Conservation (phyloP, 768 basidiomycete species). For the Tylopilus subfusipes region DNA sequence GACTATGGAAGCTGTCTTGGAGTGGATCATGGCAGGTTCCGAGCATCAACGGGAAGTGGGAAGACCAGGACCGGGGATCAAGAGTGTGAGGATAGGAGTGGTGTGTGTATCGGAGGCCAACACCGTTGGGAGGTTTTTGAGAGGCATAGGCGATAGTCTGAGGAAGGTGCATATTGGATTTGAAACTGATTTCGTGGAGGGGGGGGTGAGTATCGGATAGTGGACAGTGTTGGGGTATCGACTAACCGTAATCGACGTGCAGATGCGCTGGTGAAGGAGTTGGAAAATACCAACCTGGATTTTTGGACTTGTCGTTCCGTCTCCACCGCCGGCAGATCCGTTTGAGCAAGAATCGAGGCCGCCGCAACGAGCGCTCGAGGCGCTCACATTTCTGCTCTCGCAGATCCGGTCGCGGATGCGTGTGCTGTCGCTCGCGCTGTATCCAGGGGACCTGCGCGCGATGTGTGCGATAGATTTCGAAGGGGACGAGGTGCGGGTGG, state of each 20-base stretch:
- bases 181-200: slow-evolving; percentile 28
- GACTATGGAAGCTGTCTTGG: slow-evolving; percentile 24
- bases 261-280: slow-evolving; percentile 27
- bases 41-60: slow-evolving; percentile 11
- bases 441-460: slow-evolving; percentile 31
- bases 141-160: slow-evolving; percentile 18
- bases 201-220: slow-evolving; percentile 23
- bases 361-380: slow-evolving; percentile 15
- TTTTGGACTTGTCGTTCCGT: slow-evolving; percentile 32
- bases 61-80: slow-evolving; percentile 9
- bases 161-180: slow-evolving; percentile 30
- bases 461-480: slow-evolving; percentile 29
- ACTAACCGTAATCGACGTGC: slow-evolving; percentile 8
- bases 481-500: slow-evolving; percentile 28
- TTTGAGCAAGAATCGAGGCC: slow-evolving; percentile 14
- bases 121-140: slow-evolving; percentile 27
- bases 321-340: slow-evolving; percentile 25
- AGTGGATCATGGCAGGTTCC: slow-evolving; percentile 26
- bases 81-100: slow-evolving; percentile 28
- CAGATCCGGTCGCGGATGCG: slow-evolving; percentile 29
- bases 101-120: slow-evolving; percentile 26
- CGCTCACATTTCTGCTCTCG: slow-evolving; percentile 26
- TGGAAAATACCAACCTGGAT: slow-evolving; percentile 26
- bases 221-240: no score
- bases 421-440: slow-evolving; percentile 29